Base-by-base conservation (phyloP, 116 monocot species). In the Dioscorea cayenensis region DNA sequence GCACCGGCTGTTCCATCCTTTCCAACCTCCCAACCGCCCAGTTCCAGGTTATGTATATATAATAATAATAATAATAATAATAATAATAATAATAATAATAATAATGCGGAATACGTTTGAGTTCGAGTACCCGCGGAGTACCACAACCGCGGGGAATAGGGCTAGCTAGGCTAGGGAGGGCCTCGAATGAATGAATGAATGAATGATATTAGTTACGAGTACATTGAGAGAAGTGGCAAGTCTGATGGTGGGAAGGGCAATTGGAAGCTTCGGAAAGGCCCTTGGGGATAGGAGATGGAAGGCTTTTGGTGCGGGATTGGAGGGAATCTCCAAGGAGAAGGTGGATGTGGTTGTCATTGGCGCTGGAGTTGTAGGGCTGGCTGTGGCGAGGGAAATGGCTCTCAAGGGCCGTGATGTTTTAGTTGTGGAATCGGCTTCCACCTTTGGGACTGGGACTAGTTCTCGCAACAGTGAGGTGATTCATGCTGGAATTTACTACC, bases 401-500 rank as follows among this genome's bases (percentile, higher is more conserved):
- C 25, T 84, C 43, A 81, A 48, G 52, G 90, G 90, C 63, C 74
- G 90, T 35, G 97, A 97, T 23, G 92, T 92, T 20, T 51, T 97
- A 38, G 90, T 97, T 14, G 43, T 97, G 20, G 97, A 97, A 58
- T 75, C 97, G 3, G 85, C 86, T 14, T 50, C 88, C 36, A 84
- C 86, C 43, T 97, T 97, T 36, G 97, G 97, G 27, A 90, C 86
- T 36, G 90, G 86, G 10, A 90, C 88, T 13, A 97, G 97, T 69
- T 97, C 97, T n/a, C 80, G 97, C 51, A 97, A 97, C 73, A 97
- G 93, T 65, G 97, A 97, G 77, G 97, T 97, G 67, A 83, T 97
- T 61, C 97, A 97, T 48, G 97, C 93, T 37, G 97, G 97, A 14
- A 90, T 97, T 36, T 92, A 97, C 74, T 88, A 97, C 75, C 90